Conservation (phyloP, 495 filamentous ascomycete genomes). For the Amniculicola lignicola region DNA sequence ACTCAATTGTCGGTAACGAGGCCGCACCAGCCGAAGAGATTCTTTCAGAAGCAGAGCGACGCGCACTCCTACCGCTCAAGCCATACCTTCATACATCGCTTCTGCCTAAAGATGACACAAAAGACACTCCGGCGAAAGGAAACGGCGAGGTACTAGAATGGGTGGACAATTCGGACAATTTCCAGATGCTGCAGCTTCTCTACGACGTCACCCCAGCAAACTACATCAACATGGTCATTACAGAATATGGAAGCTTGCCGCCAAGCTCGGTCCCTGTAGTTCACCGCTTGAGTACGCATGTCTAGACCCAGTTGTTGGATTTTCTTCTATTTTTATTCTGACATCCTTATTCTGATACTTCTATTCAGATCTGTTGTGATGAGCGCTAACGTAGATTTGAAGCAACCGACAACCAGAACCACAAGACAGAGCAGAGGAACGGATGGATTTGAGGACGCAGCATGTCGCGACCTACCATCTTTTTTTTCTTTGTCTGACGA, state of each 20-base stretch:
- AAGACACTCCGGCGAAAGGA: constrained; percentile 38
- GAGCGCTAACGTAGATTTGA: too few relatives aligned
- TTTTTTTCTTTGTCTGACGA: too few relatives aligned
- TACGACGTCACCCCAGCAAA: constrained; percentile 93
- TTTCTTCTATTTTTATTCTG: too few relatives aligned
- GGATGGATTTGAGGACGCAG: too few relatives aligned
- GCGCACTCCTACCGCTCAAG: constrained; percentile 25
- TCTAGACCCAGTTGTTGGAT: too few relatives aligned
- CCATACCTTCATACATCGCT: constrained; percentile 18
- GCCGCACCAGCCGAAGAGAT: constrained; percentile 69
- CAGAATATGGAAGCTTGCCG: constrained; percentile 83
- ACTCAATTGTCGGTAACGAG: constrained; percentile 91
- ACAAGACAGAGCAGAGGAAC: too few relatives aligned
- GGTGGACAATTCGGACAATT: constrained; percentile 60
- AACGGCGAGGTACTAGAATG: constrained; percentile 43
- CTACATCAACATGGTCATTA: constrained; percentile 83
- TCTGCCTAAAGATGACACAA: constrained; percentile 31
- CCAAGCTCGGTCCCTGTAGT: constrained; percentile 74
- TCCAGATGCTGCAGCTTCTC: constrained; percentile 78
- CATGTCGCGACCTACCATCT: too few relatives aligned
- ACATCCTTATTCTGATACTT: too few relatives aligned
- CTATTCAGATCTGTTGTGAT: too few relatives aligned
- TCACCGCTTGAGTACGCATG: constrained; percentile 50
- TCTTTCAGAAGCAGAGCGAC: constrained; percentile 39
- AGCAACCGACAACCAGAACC: too few relatives aligned